phyloP scores from a whole-genome alignment of 2,329 filamentous ascomycete species.

The Fusarium denticulatum region DNA sequence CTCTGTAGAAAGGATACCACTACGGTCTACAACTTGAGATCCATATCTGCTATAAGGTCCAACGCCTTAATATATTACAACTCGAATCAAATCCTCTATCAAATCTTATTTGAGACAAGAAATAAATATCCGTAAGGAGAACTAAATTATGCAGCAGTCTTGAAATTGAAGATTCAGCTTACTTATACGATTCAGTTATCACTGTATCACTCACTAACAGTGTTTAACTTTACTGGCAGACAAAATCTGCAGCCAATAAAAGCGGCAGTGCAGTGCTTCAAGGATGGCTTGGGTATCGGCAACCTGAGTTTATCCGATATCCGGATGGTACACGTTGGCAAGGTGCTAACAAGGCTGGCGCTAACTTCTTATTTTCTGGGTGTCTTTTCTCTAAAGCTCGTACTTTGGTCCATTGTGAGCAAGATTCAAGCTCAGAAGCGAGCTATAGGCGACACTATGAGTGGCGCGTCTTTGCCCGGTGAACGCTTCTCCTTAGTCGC shows the following conservation, averaged over 20 bases:
- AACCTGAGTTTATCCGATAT: not conserved
- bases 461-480: not conserved
- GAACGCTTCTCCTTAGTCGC: not conserved
- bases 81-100: no score
- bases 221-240: no score
- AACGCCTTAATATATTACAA: no score
- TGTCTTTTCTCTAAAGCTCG: not conserved
- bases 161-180: no score
- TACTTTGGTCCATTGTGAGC: not conserved
- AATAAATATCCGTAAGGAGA: no score
- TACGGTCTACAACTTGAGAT: no score
- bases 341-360: not conserved
- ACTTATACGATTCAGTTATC: no score
- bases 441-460: not conserved
- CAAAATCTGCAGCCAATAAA: not conserved
- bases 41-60: no score
- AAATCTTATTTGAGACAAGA: no score
- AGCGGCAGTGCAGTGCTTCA: not conserved
- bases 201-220: no score
- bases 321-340: not conserved
- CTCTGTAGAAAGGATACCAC: no score
- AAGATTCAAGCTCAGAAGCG: rapidly evolving
- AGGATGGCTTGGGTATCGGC: rapidly evolving
- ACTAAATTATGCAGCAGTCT: no score
- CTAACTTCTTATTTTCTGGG: not conserved